phyloP scores from a whole-genome alignment of 169 alveolate species.

The Plasmodium fragile region DNA sequence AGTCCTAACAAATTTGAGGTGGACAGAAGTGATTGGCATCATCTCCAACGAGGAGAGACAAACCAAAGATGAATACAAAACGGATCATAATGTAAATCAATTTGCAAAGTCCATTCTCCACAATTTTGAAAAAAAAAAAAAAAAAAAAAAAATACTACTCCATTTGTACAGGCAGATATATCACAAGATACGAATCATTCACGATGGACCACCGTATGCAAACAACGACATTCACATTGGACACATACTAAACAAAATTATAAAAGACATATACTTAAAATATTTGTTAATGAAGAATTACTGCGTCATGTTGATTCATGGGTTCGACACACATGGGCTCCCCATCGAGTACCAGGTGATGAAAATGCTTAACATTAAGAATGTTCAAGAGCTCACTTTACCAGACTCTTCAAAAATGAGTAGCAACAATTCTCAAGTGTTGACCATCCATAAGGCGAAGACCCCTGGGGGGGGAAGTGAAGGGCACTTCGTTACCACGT shows the following conservation, averaged over 20 bases:
- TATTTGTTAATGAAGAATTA: constrained; percentile 82
- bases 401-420: neutral
- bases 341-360: constrained; percentile 90
- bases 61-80: neutral
- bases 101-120: neutral
- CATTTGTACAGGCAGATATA: constrained; percentile 10
- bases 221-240: constrained; percentile 92
- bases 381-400: constrained; percentile 27
- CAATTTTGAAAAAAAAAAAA: neutral
- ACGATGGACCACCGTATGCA: constrained; percentile 94
- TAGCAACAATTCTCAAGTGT: neutral
- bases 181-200: constrained; percentile 73
- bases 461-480: neutral
- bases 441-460: neutral
- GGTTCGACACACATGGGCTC: constrained; percentile 94
- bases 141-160: neutral
- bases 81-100: neutral
- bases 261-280: constrained; percentile 88
- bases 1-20: neutral
- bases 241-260: constrained; percentile 88
- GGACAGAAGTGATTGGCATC: neutral
- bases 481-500: neutral
- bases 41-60: neutral
- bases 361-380: constrained; percentile 63
- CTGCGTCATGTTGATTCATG: constrained; percentile 87